Percentiles rank a stretch among this genome's conserved stretches.
These are phyloP conservation scores for Sphaceloma murrayae DNA, from an alignment of 2,329 filamentous ascomycete genomes.

Conservation along the genomic window DNA sequence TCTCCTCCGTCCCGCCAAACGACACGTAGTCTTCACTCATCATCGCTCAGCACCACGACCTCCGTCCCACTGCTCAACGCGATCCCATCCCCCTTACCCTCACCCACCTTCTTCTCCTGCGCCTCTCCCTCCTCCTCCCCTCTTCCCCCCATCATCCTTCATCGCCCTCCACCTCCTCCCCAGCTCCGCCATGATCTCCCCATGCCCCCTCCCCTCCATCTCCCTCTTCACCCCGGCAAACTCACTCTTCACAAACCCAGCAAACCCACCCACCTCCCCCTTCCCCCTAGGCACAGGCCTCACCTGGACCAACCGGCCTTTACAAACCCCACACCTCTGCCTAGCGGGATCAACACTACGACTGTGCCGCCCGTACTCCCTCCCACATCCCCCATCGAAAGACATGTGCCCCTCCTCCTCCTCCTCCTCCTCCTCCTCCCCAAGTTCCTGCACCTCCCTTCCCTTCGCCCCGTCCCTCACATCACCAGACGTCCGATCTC, in stretches of 20 bases:
- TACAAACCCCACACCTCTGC: slow-evolving; percentile 71
- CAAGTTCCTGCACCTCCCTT: background rate
- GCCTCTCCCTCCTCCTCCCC: background rate
- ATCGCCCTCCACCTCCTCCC: slow-evolving; percentile 51
- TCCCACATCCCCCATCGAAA: slow-evolving; percentile 43
- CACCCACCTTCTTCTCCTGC: background rate
- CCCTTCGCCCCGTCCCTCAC: background rate
- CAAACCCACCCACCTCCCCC: slow-evolving; percentile 42
- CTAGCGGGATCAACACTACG: slow-evolving; percentile 67
- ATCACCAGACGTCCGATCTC: slow-evolving; percentile 1
- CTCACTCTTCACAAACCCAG: slow-evolving; percentile 55
- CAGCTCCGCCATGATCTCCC: slow-evolving; percentile 59
- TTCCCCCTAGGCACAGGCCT: slow-evolving; percentile 59
- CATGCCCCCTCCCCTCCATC: slow-evolving; percentile 46
- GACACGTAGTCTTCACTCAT: no score
- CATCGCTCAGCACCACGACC: slow-evolving; percentile 21
- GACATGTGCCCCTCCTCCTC: slow-evolving; percentile 11
- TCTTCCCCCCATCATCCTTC: slow-evolving; percentile 29
- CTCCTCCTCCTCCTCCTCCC: background rate
- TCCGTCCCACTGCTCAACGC: slow-evolving; percentile 20
- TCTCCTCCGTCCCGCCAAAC: no score
- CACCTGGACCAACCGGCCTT: slow-evolving; percentile 58
- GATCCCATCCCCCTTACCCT: slow-evolving; percentile 12
- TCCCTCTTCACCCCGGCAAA: slow-evolving; percentile 52
- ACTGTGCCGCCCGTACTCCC: slow-evolving; percentile 73